A percentile compares a stretch with the other conserved stretches of the same genome.
Evolutionary conservation across 2,329 filamentous ascomycete genomes (phyloP).

Genomic region (Alternaria solani): DNA sequence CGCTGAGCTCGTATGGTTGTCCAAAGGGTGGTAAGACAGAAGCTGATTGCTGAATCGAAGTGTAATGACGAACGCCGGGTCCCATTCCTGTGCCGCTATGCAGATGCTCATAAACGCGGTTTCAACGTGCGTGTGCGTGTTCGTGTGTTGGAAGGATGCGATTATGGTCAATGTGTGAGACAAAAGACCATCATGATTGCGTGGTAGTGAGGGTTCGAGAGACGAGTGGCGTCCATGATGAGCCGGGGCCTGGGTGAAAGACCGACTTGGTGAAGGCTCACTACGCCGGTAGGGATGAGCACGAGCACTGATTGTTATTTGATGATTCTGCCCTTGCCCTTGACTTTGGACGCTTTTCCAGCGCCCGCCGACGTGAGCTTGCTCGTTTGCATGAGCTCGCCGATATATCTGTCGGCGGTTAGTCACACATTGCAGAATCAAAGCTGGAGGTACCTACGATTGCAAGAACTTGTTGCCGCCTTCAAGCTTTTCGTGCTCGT

Average conservation of each 20-base stretch:
- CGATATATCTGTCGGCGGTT: conserved; percentile 77
- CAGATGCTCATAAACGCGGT: conserved; percentile 48
- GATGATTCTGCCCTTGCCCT: conserved; percentile 48
- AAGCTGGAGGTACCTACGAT: conserved; percentile 53
- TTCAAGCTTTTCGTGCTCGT: conserved; percentile 95
- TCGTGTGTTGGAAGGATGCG: conserved; percentile 23
- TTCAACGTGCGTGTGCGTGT: conserved; percentile 27
- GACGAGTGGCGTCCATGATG: conserved; percentile 44
- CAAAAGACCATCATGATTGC: conserved; percentile 45
- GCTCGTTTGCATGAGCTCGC: conserved; percentile 84
- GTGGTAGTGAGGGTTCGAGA: conserved; percentile 40
- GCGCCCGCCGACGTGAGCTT: conserved; percentile 65
- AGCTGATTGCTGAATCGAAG: conserved; percentile 35
- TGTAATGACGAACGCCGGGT: conserved; percentile 40
- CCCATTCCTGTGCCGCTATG: conserved; percentile 44
- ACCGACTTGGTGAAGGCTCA: conserved; percentile 35
- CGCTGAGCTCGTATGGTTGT: conserved; percentile 10
- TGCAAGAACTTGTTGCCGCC: conserved; percentile 97
- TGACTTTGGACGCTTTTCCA: conserved; percentile 59
- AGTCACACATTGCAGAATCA: conserved; percentile 14
- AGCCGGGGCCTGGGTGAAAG: conserved; percentile 36
- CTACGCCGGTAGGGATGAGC: conserved; percentile 20
- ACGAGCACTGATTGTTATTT: conserved; percentile 46
- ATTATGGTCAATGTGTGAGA: conserved; percentile 33
- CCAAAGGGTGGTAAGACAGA: conserved; percentile 32